phyloP scores from a whole-genome alignment of 768 basidiomycete species.

The Boletus fagicola region DNA sequence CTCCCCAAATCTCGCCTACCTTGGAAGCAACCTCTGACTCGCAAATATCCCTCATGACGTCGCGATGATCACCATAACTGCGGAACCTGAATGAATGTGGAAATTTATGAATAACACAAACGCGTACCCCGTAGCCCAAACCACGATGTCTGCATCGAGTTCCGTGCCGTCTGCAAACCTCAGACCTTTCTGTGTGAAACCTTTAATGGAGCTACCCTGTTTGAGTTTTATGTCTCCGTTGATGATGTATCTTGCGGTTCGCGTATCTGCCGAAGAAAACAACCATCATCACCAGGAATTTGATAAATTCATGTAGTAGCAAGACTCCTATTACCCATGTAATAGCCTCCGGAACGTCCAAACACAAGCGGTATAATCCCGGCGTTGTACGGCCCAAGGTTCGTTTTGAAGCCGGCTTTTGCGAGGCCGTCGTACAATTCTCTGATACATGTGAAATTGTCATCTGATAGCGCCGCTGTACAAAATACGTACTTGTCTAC shows the following conservation, averaged over 20 bases:
- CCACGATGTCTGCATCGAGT: conserved; percentile 20
- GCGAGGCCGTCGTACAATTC: conserved; percentile 33
- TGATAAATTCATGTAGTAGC: background rate
- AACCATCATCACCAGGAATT: background rate
- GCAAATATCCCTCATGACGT: conserved; percentile 40
- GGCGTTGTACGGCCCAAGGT: conserved; percentile 30
- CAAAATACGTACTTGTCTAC: background rate
- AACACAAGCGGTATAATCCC: conserved; percentile 30
- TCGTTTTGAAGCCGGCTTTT: conserved; percentile 32
- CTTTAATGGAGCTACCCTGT: conserved; percentile 31
- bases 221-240: conserved; percentile 46
- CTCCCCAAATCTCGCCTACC: conserved; percentile 53
- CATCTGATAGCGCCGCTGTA: background rate
- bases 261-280: conserved; percentile 19
- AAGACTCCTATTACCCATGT: conserved; percentile 21
- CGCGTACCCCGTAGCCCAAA: conserved; percentile 19
- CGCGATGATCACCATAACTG: conserved; percentile 43
- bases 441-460: conserved; percentile 13
- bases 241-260: conserved; percentile 39
- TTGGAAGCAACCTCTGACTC: conserved; percentile 43
- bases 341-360: conserved; percentile 32
- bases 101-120: background rate
- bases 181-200: conserved; percentile 24
- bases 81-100: background rate
- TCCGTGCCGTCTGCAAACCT: conserved; percentile 24